Conservation (phyloP, 192 early-diverging fungal species). For the Coemansia sp. region DNA sequence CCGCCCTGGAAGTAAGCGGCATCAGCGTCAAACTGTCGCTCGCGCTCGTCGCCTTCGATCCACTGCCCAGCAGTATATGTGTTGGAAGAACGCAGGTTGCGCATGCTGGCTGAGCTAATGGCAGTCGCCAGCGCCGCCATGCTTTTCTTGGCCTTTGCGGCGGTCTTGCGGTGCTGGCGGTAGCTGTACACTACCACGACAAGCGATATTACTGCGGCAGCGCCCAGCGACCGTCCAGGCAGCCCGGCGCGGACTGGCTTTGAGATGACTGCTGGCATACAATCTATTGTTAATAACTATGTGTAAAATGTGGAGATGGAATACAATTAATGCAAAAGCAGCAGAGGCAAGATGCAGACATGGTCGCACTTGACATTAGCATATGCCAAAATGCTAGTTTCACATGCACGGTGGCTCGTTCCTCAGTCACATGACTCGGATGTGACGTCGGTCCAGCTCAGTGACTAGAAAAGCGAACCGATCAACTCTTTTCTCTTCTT, state of each 20-base stretch:
- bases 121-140: constrained; percentile 27
- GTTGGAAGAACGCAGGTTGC: constrained; percentile 33
- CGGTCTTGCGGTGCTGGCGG: constrained; percentile 36
- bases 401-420: constrained; percentile 2
- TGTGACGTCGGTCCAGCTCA: background rate
- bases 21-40: constrained; percentile 46
- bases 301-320: background rate
- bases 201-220: constrained; percentile 38
- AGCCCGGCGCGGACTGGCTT: constrained; percentile 23
- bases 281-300: background rate
- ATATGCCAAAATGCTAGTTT: background rate
- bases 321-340: background rate
- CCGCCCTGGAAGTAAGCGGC: constrained; percentile 26
- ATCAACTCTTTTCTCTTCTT: too few species aligned
- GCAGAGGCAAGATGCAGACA: background rate
- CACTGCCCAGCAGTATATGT: constrained; percentile 35
- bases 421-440: constrained; percentile 4
- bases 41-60: constrained; percentile 48
- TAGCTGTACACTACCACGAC: constrained; percentile 49
- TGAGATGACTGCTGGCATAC: constrained; percentile 21
- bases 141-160: constrained; percentile 49
- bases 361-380: background rate
- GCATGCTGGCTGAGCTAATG: constrained; percentile 43
- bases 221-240: constrained; percentile 31
- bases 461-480: background rate